A percentile compares a stretch with the other conserved stretches of the same genome.
These are phyloP conservation scores for Xerocomus subilludens DNA, from an alignment of 1,284 basidiomycete species.

Conservation along the genomic window DNA sequence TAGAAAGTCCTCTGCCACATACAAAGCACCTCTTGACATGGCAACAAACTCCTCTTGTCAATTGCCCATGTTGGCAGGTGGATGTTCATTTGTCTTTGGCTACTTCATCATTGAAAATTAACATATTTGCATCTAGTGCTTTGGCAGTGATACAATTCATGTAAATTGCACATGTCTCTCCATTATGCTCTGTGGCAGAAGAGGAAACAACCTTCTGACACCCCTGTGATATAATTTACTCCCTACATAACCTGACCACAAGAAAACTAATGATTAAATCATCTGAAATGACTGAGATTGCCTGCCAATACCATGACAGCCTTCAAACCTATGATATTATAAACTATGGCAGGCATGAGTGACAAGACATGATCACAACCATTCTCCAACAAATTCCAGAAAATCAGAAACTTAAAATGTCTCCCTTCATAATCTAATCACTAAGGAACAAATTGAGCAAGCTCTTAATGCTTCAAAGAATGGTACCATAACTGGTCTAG, in stretches of 20 bases:
- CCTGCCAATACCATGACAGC: not conserved
- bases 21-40: no score
- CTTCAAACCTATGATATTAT: not conserved
- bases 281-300: not conserved
- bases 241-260: not conserved
- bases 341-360: not conserved
- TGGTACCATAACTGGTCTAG: not conserved
- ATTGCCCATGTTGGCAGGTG: no score
- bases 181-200: no score
- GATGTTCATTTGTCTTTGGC: no score
- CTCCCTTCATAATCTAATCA: not conserved
- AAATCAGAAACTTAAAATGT: not conserved
- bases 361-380: not conserved
- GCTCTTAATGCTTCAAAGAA: not conserved
- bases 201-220: no score
- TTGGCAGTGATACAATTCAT: no score
- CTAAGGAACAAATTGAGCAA: not conserved
- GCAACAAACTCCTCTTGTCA: no score
- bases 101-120: no score
- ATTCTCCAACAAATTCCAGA: not conserved
- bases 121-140: no score
- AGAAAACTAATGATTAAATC: not conserved
- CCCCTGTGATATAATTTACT: no score
- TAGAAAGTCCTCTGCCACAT: no score
- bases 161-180: no score